Conservation (phyloP, 2,329 filamentous ascomycete species). For the Thielaviopsis ethacetica region DNA sequence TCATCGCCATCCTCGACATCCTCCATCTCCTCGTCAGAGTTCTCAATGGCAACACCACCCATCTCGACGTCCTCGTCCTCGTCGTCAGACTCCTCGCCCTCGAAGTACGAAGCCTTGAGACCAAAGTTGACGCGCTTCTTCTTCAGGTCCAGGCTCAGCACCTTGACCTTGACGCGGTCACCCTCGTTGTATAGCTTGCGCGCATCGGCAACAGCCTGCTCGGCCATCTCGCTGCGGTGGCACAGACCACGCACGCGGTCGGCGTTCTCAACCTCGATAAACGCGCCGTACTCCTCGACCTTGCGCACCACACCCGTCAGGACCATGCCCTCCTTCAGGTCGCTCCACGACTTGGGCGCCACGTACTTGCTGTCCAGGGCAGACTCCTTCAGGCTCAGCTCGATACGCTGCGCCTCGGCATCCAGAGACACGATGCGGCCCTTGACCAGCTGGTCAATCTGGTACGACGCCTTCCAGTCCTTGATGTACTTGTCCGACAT, state of each 20-base stretch:
- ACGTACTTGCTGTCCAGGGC: slow-evolving; percentile 65
- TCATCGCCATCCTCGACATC: slow-evolving; percentile 24
- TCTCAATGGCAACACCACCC: slow-evolving; percentile 23
- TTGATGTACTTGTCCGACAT: slow-evolving; percentile 84
- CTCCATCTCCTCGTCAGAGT: slow-evolving; percentile 26
- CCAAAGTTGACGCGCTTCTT: slow-evolving; percentile 76
- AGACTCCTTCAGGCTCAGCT: slow-evolving; percentile 77
- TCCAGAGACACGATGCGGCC: slow-evolving; percentile 69
- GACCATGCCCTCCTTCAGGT: slow-evolving; percentile 63
- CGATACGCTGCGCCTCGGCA: slow-evolving; percentile 49
- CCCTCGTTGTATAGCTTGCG: slow-evolving; percentile 78
- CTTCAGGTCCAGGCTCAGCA: slow-evolving; percentile 59
- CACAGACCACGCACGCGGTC: slow-evolving; percentile 83
- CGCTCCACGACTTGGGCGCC: slow-evolving; percentile 54
- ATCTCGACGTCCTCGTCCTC: slow-evolving; percentile 34
- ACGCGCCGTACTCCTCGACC: slow-evolving; percentile 88
- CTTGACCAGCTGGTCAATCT: slow-evolving; percentile 78
- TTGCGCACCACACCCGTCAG: slow-evolving; percentile 85
- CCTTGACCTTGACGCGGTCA: slow-evolving; percentile 81
- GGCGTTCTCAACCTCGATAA: slow-evolving; percentile 78
- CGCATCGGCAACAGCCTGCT: slow-evolving; percentile 67
- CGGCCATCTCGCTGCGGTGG: slow-evolving; percentile 82
- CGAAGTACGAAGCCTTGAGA: slow-evolving; percentile 83
- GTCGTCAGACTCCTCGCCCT: slow-evolving; percentile 35
- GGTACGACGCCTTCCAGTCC: slow-evolving; percentile 84